These are phyloP conservation scores for Diplocarpon mali DNA, from an alignment of 2,329 filamentous ascomycete species.

Conservation along the genomic window DNA sequence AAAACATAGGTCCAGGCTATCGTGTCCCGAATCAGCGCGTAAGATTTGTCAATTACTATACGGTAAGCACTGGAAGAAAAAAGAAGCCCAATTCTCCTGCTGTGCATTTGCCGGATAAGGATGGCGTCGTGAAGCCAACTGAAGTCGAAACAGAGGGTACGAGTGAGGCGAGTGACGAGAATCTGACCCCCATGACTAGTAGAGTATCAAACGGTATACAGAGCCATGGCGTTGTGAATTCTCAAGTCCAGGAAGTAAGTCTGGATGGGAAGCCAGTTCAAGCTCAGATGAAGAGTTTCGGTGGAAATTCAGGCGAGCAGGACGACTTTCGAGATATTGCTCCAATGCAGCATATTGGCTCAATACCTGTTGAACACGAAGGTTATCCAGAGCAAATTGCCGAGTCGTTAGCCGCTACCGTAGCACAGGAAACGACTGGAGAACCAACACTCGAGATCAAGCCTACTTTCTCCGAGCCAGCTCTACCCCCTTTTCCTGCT, in stretches of 20 bases:
- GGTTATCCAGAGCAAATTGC: background rate
- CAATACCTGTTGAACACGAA: conserved; percentile 29
- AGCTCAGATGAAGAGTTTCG: conserved; percentile 19
- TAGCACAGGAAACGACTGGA: conserved; percentile 1
- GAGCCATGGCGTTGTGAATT: conserved; percentile 27
- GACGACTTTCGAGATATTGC: conserved; percentile 17
- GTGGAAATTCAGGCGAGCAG: conserved; percentile 20
- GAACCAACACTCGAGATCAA: conserved; percentile 7
- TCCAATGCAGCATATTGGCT: conserved; percentile 31
- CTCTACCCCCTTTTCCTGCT: conserved; percentile 36
- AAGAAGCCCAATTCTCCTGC: conserved; percentile 36
- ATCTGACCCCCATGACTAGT: conserved; percentile 9
- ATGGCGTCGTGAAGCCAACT: conserved; percentile 11
- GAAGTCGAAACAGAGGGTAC: conserved; percentile 19
- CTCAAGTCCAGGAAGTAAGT: conserved; percentile 24
- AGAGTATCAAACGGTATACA: conserved; percentile 36
- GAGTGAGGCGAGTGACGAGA: conserved; percentile 9
- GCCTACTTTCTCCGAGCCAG: conserved; percentile 4
- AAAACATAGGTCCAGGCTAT: conserved; percentile 16
- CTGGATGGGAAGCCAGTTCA: conserved; percentile 8
- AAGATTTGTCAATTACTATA: conserved; percentile 85
- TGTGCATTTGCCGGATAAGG: conserved; percentile 11
- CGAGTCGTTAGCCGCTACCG: background rate
- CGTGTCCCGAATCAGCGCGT: conserved; percentile 38
- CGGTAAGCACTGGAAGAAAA: conserved; percentile 63